Evolutionary conservation across 2,329 filamentous ascomycete species (phyloP), one percentile per base, ranked within the genome.

Genomic region (Hypomyces rosellus): DNA sequence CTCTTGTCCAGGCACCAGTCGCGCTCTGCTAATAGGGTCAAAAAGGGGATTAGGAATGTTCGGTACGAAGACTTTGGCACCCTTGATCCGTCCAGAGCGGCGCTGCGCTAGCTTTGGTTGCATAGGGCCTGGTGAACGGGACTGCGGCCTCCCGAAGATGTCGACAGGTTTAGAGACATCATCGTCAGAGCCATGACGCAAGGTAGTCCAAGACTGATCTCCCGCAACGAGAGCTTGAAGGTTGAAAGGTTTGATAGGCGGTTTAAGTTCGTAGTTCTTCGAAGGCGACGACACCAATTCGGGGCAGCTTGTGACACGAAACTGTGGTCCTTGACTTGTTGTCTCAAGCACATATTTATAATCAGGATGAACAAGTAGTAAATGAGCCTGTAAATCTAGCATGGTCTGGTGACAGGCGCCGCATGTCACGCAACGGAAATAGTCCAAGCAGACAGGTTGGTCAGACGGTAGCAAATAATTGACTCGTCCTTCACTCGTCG

Each of bases 21-120:
- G 66, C 8, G 73, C 71, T 59, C 80, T 81, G 65, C 76, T 81
- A 11, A 81, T 69, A 2, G 77, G 73, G 58, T 82, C 77, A 52
- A 74, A 82, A n/a, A 82, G 70, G 6, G 73, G 72, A 50, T 79
- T 75, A 22, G 70, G 72, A 8, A 71, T 77, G 4, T 72, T 62
- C 7, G 78, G 78, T 34, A 81, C 72, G 20, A 73, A 49, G 20
- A 74, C 61, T 56, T 67, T 70, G 14, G 18, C 46, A 2, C 33
- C 50, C 41, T 51, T 66, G 36, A 52, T 55, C 42, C 60, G 51
- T 44, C 54, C 22, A 13, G 18, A 44, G 33, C 38, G 47, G 37
- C 44, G 42, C 33, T 45, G 42, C 11, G 44, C 36, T 12, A 54
- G 49, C 25, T 55, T 55, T 15, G 53, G 39, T 13, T 53, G 44